These are phyloP conservation scores for Sarcocystis neurona DNA, from an alignment of 169 alveolate genomes.

Conservation along the genomic window DNA sequence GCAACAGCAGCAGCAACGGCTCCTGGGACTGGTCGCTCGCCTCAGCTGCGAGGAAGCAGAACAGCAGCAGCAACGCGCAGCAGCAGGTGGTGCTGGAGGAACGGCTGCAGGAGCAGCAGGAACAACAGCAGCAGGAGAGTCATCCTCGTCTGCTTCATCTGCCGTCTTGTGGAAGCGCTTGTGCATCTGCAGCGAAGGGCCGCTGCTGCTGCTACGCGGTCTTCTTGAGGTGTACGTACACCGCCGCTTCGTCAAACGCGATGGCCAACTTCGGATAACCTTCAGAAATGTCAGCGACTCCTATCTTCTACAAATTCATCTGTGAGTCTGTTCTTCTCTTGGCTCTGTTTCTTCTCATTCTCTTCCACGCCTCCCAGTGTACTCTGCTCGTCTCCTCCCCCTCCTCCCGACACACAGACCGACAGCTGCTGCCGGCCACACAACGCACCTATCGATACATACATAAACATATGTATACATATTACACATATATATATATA, in stretches of 20 bases:
- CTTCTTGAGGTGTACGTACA: slow-evolving; percentile 24
- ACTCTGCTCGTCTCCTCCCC: no score
- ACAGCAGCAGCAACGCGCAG: not conserved
- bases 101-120: not conserved
- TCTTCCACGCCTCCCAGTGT: no score
- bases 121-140: not conserved
- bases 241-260: not conserved
- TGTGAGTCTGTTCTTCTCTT: no score
- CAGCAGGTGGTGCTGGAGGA: not conserved
- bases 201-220: not conserved
- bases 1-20: no score
- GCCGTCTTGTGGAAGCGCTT: slow-evolving; percentile 1
- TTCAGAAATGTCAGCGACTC: not conserved
- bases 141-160: not conserved
- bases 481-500: no score
- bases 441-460: no score
- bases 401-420: no score
- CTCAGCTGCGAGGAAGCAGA: not conserved
- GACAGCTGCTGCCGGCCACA: no score
- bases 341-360: no score
- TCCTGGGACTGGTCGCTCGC: no score
- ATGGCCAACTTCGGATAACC: not conserved
- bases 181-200: not conserved
- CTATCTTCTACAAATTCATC: not conserved
- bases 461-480: no score